Base-by-base conservation (phyloP, 116 monocot species). In the Dioscorea cayenensis region DNA sequence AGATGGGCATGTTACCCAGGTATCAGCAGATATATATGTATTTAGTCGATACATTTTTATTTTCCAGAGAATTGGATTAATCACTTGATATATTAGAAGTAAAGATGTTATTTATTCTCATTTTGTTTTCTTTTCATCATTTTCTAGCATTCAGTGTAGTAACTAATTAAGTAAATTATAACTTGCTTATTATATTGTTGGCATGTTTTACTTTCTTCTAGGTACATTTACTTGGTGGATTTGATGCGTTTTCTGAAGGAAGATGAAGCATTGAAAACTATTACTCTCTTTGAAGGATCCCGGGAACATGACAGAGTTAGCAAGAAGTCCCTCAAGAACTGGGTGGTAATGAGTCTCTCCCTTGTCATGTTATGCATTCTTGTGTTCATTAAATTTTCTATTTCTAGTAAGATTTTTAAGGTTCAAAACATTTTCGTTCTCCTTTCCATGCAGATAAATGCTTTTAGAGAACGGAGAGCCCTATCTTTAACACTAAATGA, bases 201-300 rank as follows among this genome's bases (percentile, higher is more conserved):
- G 17, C 55, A 55, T 55, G 14, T 55, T 18, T 43, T 55, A n/a
- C 55, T 55, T 55, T 5, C n/a, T n/a, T 75, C 10, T 55, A 99
- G 94, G 80, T 82, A 87, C 72, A 87, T 99, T 22, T 84, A 87
- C 70, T 73, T 94, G 66, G 70, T 51, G 6, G 99, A 99, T 79
- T 32, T 99, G 48, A 83, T 89, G 94, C 88, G 83, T 60, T 99
- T 99, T 78, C 81, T 99, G 94, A 83, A 73, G 66, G 81, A 84
- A 66, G 94, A 99, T 49, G 99, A 94, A 79, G 89, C 85, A 52
- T 5, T 76, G 29, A 94, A 89, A 35, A 71, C 91, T 27, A 81
- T 99, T 81, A 78, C 74, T 63, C 77, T 99, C 28, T 85, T 99
- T 71, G 86, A 89, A 69, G 86, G 89, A 60, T 77, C 80, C 21